These are phyloP conservation scores for Nevesoporus exiguus DNA, from an alignment of 768 basidiomycete genomes.

Conservation along the genomic window DNA sequence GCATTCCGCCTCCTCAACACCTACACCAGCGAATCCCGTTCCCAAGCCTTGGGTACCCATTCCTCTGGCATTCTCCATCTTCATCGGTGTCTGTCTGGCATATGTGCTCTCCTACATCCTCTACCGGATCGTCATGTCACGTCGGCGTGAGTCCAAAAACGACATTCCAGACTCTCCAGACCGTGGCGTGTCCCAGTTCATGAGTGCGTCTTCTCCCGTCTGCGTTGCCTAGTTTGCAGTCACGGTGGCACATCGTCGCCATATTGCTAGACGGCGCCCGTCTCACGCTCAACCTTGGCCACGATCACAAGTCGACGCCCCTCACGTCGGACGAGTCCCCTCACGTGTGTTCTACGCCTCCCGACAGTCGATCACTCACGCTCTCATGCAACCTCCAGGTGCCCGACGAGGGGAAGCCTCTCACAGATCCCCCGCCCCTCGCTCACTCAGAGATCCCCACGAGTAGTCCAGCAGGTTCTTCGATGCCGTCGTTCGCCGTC, in stretches of 20 bases:
- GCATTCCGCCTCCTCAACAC: conserved; percentile 4
- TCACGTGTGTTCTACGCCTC: conserved; percentile 11
- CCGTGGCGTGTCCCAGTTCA: conserved; percentile 25
- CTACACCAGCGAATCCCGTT: not conserved
- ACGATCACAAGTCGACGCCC: conserved; percentile 1
- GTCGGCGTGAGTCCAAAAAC: conserved; percentile 9
- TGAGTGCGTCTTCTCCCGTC: conserved; percentile 19
- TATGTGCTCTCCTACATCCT: conserved; percentile 27
- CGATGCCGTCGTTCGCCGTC: conserved; percentile 15
- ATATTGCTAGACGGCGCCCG: conserved; percentile 21
- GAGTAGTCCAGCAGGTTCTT: conserved; percentile 13
- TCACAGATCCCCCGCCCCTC: conserved; percentile 5
- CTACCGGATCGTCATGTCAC: conserved; percentile 25
- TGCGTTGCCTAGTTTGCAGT: not conserved
- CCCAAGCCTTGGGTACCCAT: conserved; percentile 12
- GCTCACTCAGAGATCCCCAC: conserved; percentile 1
- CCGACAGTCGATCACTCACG: not conserved
- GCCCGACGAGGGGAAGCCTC: conserved; percentile 17
- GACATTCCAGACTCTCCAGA: conserved; percentile 22
- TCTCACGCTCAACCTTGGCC: conserved; percentile 21
- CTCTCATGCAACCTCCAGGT: conserved; percentile 3
- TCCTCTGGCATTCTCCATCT: conserved; percentile 19
- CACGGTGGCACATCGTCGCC: not conserved
- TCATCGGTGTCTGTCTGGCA: conserved; percentile 25
- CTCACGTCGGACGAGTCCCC: not conserved